A percentile compares a stretch with the other conserved stretches of the same genome.
Conservation (phyloP, 441 rosid genomes). For the Lepidium campestre region DNA sequence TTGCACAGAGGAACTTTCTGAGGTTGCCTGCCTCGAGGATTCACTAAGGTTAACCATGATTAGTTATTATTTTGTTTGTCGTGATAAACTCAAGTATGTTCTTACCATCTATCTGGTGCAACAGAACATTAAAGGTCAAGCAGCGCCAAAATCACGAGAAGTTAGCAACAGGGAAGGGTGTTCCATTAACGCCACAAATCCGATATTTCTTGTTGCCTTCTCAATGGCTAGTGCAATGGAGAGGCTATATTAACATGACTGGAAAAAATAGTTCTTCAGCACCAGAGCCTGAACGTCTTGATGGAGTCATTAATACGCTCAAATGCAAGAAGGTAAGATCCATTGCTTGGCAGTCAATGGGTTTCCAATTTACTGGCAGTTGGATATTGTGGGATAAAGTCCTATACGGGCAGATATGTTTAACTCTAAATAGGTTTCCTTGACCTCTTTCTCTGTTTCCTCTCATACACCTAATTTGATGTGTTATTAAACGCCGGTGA, state of each 20-base stretch:
- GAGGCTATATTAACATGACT: constrained; percentile 64
- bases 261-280: constrained; percentile 67
- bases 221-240: constrained; percentile 83
- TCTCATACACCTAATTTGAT: neutral
- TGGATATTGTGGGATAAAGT: neutral
- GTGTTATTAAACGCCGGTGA: neutral
- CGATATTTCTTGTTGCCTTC: constrained; percentile 80
- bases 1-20: constrained; percentile 78
- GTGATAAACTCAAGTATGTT: constrained; percentile 14
- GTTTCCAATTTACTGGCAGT: constrained; percentile 11
- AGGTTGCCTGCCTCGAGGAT: constrained; percentile 90
- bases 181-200: constrained; percentile 49
- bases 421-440: neutral
- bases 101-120: constrained; percentile 33
- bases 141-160: constrained; percentile 93
- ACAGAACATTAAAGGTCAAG: constrained; percentile 74
- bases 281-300: constrained; percentile 68
- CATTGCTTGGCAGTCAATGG: neutral
- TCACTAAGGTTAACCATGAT: constrained; percentile 57
- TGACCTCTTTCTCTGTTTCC: constrained; percentile 9
- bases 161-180: constrained; percentile 61
- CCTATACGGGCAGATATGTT: neutral
- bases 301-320: constrained; percentile 51
- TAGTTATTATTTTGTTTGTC: constrained; percentile 2
- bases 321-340: constrained; percentile 83